phyloP scores from a whole-genome alignment of 805 yeast genomes.

The Metschnikowia kunwiensis region DNA sequence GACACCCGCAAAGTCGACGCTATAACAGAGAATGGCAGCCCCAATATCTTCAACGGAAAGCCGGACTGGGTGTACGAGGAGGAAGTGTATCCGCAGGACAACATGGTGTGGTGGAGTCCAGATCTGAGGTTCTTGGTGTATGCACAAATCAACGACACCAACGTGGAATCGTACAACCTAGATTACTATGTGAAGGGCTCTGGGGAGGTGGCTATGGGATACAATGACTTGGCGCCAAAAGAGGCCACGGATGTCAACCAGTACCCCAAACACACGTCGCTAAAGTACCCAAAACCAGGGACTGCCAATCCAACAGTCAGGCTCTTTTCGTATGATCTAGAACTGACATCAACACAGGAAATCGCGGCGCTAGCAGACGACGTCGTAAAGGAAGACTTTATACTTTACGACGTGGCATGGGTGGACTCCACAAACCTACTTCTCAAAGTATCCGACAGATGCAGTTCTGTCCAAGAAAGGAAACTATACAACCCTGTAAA shows the following conservation, averaged over 20 bases:
- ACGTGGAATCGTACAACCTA: conserved; percentile 51
- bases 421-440: conserved; percentile 17
- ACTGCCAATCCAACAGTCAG: conserved; percentile 53
- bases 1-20: conserved; percentile 20
- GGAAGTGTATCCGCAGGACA: conserved; percentile 60
- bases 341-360: conserved; percentile 24
- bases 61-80: conserved; percentile 88
- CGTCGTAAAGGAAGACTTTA: conserved; percentile 15
- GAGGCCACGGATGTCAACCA: conserved; percentile 22
- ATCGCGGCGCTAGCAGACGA: conserved; percentile 13
- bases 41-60: conserved; percentile 57
- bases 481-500: conserved; percentile 13
- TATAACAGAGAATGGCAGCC: conserved; percentile 52
- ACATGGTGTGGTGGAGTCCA: conserved; percentile 72
- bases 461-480: conserved; percentile 19
- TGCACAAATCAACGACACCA: conserved; percentile 56
- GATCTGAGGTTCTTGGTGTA: conserved; percentile 55
- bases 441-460: conserved; percentile 22
- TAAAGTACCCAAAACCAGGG: conserved; percentile 78
- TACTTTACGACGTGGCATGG: conserved; percentile 25
- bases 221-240: conserved; percentile 1
- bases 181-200: conserved; percentile 47
- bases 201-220: conserved; percentile 15
- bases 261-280: conserved; percentile 45
- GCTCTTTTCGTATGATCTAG: conserved; percentile 37